Conservation (phyloP, 345 rosid species). For the Rhodomyrtus tomentosa region DNA sequence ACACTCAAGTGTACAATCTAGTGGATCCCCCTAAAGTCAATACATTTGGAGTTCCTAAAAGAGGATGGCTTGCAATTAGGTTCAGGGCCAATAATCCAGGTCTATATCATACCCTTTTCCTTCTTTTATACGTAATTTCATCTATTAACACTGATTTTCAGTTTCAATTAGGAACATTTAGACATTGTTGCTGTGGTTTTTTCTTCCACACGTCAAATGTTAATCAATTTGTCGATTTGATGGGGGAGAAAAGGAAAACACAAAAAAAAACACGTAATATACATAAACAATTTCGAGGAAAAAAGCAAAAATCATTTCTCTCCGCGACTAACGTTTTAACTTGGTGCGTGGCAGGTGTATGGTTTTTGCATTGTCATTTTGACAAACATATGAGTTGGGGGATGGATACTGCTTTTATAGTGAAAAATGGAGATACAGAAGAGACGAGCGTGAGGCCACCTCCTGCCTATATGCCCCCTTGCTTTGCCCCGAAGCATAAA, state of each 20-base stretch:
- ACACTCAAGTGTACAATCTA: background rate
- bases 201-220: background rate
- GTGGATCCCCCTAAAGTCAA: background rate
- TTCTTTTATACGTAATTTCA: background rate
- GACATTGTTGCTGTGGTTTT: background rate
- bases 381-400: too few relatives aligned
- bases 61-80: background rate
- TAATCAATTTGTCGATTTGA: background rate
- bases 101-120: background rate
- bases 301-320: background rate
- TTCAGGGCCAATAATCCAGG: background rate
- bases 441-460: too few relatives aligned
- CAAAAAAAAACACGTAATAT: background rate
- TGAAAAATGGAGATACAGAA: too few relatives aligned
- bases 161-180: background rate
- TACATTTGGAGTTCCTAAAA: background rate
- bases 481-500: too few relatives aligned
- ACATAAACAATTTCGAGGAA: background rate
- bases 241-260: background rate
- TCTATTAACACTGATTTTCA: background rate
- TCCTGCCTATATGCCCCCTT: too few relatives aligned
- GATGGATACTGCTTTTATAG: too few relatives aligned
- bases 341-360: constrained; percentile 9
- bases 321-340: background rate
- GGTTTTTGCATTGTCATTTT: constrained; percentile 29